A percentile compares a stretch with the other conserved stretches of the same genome.
Conservation (phyloP, 2,329 filamentous ascomycete genomes). For the Cladophialophora carrionii region DNA sequence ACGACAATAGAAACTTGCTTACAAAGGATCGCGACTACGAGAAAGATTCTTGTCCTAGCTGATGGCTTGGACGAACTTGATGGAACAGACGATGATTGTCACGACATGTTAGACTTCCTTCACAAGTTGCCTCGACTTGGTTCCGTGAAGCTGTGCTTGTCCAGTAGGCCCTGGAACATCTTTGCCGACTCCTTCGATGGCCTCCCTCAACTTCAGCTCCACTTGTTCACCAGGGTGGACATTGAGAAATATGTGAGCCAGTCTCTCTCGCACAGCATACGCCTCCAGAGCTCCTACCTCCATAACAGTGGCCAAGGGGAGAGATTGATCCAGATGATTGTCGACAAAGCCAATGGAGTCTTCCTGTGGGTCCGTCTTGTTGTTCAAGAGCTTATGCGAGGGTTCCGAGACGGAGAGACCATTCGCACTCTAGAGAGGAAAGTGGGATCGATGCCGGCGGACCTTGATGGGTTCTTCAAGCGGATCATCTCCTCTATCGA, state of each 20-base stretch:
- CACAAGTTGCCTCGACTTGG: background rate
- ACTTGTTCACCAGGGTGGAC: constrained; percentile 19
- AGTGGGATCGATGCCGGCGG: constrained; percentile 19
- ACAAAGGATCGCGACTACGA: background rate
- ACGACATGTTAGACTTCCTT: constrained; percentile 20
- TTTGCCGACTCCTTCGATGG: constrained; percentile 20
- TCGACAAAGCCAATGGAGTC: constrained; percentile 47
- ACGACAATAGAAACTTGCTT: background rate
- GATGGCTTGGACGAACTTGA: constrained; percentile 27
- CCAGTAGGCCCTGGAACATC: constrained; percentile 25
- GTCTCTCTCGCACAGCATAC: background rate
- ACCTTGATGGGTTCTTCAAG: constrained; percentile 27
- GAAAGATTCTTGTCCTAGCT: constrained; percentile 17
- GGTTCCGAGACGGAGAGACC: constrained; percentile 20
- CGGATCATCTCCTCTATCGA: constrained; percentile 25
- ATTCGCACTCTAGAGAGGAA: constrained; percentile 2
- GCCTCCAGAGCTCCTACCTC: constrained; percentile 22
- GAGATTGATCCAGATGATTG: constrained; percentile 36
- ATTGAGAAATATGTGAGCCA: constrained; percentile 9
- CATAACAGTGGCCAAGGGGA: background rate
- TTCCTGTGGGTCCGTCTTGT: constrained; percentile 55
- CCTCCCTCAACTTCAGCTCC: constrained; percentile 20
- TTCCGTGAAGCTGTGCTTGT: constrained; percentile 21
- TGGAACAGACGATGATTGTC: constrained; percentile 9
- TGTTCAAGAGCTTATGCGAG: constrained; percentile 45